phyloP scores from a whole-genome alignment of 179 eudicot genomes.

The Vitellaria paradoxa region DNA sequence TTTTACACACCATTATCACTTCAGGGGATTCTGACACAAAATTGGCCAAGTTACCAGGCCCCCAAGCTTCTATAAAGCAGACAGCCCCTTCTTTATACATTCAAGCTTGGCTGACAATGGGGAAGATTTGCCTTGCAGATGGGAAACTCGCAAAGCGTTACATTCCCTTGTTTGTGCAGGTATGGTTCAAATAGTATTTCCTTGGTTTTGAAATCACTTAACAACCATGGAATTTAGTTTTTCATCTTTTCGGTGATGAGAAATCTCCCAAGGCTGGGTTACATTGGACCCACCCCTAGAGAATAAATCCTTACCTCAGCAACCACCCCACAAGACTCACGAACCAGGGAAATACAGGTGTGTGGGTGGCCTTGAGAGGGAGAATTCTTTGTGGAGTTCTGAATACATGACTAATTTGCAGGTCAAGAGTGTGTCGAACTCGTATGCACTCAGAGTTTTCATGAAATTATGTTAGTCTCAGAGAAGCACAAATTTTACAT shows the following conservation, averaged over 20 bases:
- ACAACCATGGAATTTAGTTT: background rate
- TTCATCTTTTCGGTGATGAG: no score
- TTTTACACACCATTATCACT: conserved; percentile 78
- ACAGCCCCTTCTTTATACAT: conserved; percentile 74
- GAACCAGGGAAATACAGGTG: no score
- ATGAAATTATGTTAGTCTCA: background rate
- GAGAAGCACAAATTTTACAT: background rate
- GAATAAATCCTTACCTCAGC: no score
- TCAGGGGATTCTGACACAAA: conserved; percentile 62
- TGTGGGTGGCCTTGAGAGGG: no score
- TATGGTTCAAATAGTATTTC: conserved; percentile 18
- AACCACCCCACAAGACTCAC: no score
- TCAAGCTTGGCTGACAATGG: conserved; percentile 98
- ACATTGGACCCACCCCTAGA: no score
- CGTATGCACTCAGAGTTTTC: no score
- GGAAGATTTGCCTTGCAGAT: conserved; percentile 95
- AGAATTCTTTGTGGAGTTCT: no score
- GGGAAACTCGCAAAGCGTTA: conserved; percentile 93
- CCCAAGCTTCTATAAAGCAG: conserved; percentile 56
- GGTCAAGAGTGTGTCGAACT: no score
- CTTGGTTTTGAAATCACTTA: background rate
- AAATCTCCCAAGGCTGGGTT: no score
- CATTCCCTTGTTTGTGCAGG: conserved; percentile 92
- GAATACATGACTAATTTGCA: no score
- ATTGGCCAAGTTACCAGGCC: conserved; percentile 44